A percentile compares a stretch with the other conserved stretches of the same genome.
phyloP scores from a whole-genome alignment of 768 basidiomycete species.

The Phanerochaete carnosa region DNA sequence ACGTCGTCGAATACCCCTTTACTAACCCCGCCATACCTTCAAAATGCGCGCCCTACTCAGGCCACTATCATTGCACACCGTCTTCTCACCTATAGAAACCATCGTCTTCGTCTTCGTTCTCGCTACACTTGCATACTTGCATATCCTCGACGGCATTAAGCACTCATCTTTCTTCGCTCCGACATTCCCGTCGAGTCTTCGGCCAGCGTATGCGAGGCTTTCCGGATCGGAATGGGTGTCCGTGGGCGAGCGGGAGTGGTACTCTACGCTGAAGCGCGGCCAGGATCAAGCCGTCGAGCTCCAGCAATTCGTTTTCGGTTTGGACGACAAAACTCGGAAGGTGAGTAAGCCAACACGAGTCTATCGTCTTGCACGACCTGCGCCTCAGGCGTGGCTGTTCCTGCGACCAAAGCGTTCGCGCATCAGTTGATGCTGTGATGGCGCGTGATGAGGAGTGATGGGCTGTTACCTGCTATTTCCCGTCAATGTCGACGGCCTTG shows the following conservation, averaged over 20 bases:
- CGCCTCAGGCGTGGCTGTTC: background rate
- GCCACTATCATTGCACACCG: slow-evolving; percentile 69
- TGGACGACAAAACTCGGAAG: slow-evolving; percentile 38
- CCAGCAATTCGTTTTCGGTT: slow-evolving; percentile 68
- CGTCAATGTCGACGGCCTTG: too few relatives aligned
- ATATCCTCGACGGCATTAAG: slow-evolving; percentile 86
- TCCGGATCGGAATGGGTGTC: slow-evolving; percentile 59
- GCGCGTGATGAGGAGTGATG: background rate
- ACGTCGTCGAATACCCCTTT: background rate
- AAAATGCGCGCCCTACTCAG: slow-evolving; percentile 60
- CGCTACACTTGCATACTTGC: slow-evolving; percentile 93
- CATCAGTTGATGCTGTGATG: background rate
- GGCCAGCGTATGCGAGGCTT: slow-evolving; percentile 55
- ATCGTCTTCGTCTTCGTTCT: slow-evolving; percentile 88
- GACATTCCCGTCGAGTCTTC: slow-evolving; percentile 41
- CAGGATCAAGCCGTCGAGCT: slow-evolving; percentile 55
- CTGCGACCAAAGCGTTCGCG: background rate
- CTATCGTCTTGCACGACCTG: background rate
- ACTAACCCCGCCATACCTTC: background rate
- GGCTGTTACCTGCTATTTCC: background rate
- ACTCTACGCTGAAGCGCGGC: slow-evolving; percentile 27
- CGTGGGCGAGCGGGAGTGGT: slow-evolving; percentile 55
- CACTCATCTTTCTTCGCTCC: slow-evolving; percentile 79
- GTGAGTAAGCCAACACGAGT: slow-evolving; percentile 23
- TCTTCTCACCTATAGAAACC: slow-evolving; percentile 80